Evolutionary conservation across 768 basidiomycete species (phyloP).

Genomic region (Megacollybia marginata): DNA sequence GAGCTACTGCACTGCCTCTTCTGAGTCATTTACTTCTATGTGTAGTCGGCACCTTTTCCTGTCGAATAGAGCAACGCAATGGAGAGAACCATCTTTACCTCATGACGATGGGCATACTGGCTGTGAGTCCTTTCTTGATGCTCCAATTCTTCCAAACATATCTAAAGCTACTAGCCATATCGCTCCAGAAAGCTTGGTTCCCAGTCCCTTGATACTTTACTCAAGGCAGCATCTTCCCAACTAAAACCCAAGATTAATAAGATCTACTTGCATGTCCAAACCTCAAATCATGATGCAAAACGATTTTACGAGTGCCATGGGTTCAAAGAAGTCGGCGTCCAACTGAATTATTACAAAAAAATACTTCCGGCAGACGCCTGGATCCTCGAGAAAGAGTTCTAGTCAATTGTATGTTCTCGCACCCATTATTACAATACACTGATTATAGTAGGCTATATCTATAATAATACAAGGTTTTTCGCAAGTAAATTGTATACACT

Average conservation of each 20-base stretch:
- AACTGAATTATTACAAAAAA: conserved; percentile 85
- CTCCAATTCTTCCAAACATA: too few species aligned
- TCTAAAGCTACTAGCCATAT: conserved; percentile 54
- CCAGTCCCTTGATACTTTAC: conserved; percentile 58
- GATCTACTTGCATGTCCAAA: conserved; percentile 82
- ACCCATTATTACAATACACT: conserved; percentile 5
- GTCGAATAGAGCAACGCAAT: conserved; percentile 68
- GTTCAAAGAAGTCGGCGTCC: conserved; percentile 59
- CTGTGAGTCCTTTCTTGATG: conserved; percentile 42
- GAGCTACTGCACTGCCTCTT: background rate
- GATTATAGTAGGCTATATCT: conserved; percentile 2
- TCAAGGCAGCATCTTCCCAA: conserved; percentile 54
- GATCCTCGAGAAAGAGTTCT: conserved; percentile 65
- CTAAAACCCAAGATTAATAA: conserved; percentile 55
- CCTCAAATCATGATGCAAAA: conserved; percentile 72
- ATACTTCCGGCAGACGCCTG: conserved; percentile 80
- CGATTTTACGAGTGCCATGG: conserved; percentile 80
- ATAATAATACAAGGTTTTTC: background rate
- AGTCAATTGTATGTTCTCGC: conserved; percentile 6
- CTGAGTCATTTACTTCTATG: too few species aligned
- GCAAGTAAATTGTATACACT: too few species aligned
- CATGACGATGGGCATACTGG: conserved; percentile 90
- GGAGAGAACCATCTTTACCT: conserved; percentile 60
- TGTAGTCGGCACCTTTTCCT: conserved; percentile 75
- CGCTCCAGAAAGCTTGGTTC: conserved; percentile 74